Base-by-base conservation (phyloP, 345 rosid genomes). In the Physaria fendleri region DNA sequence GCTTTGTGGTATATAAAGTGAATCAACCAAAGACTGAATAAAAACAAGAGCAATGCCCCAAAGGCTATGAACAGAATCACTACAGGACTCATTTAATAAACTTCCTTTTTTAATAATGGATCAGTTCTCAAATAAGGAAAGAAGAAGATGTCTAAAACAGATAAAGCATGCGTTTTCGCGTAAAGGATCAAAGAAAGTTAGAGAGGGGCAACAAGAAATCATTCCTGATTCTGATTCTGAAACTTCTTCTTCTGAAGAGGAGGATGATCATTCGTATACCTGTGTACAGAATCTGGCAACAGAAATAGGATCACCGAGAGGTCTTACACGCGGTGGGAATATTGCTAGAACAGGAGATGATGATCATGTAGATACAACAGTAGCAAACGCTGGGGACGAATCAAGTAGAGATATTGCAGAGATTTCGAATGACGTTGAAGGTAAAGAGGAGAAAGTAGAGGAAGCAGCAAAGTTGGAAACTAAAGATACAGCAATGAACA, bases 131-230 rank as follows among this genome's bases (percentile, higher is more conserved):
- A 10, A 6, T 16, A 9, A 18, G 0, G 42, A 14, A 58, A 16
- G 34, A 40, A 58, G 12, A 48, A 28, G 38, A 24, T 9, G 24
- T n/a, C n/a, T n/a, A 17, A 78, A 72, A 21, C 48, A 56, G 59
- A 2, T 88, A 12, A 93, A 80, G 75, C 80, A 85, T 2, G 88
- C 13, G 4, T 68, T 93, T 37, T 83, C 96, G 3, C 79, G 76
- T 27, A 93, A 83, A 79, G 87, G 85, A 16, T 83, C 88, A 9
- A 74, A 53, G 71, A 77, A 56, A 56, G 37, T 32, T 6, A 62
- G 9, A 34, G 76, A 39, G 3, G 45, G 52, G n/a, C 43, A 53
- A 2, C 43, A 39, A 3, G 83, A 83, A 8, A 64, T 56, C 40
- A 35, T 25, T 49, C 62, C 64, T 5, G 82, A 63, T 12, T 68